phyloP scores from a whole-genome alignment of 2,329 filamentous ascomycete genomes.

The Pseudopyricularia javanii region DNA sequence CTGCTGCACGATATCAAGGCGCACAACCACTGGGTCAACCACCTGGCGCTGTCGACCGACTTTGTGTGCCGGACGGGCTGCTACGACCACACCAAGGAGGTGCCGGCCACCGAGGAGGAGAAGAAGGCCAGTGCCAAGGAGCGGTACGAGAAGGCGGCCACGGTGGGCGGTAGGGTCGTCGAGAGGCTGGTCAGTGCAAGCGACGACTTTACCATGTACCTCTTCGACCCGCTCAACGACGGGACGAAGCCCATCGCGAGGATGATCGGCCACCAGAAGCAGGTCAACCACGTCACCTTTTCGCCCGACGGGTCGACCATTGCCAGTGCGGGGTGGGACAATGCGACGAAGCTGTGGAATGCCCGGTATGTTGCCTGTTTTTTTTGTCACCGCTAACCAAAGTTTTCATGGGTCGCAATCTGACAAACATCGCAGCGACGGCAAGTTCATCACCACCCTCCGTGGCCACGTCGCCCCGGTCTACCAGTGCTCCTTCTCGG shows the following conservation, averaged over 20 bases:
- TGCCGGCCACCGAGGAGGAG: slow-evolving; percentile 56
- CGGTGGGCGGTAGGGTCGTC: slow-evolving; percentile 59
- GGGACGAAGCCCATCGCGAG: slow-evolving; percentile 77
- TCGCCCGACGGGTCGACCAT: slow-evolving; percentile 82
- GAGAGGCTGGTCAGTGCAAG: slow-evolving; percentile 75
- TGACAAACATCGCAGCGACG: slow-evolving; percentile 29
- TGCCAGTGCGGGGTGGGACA: slow-evolving; percentile 84
- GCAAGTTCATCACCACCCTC: slow-evolving; percentile 74
- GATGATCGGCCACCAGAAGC: slow-evolving; percentile 89
- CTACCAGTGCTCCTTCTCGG: slow-evolving; percentile 85
- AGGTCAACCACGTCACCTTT: slow-evolving; percentile 91
- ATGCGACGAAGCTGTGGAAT: slow-evolving; percentile 88
- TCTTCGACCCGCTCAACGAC: slow-evolving; percentile 71
- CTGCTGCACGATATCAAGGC: slow-evolving; percentile 59
- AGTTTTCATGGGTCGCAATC: slow-evolving; percentile 6
- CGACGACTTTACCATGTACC: slow-evolving; percentile 92
- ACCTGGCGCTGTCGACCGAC: slow-evolving; percentile 86
- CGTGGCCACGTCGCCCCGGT: slow-evolving; percentile 82
- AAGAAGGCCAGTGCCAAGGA: slow-evolving; percentile 65
- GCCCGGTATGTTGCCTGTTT: slow-evolving; percentile 43
- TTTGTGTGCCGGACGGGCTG: slow-evolving; percentile 77
- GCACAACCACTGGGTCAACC: slow-evolving; percentile 93
- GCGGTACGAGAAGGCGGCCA: slow-evolving; percentile 77
- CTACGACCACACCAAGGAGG: slow-evolving; percentile 64
- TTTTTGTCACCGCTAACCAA: slow-evolving; percentile 5